A percentile compares a stretch with the other conserved stretches of the same genome.
Conservation (phyloP, 2,329 filamentous ascomycete species). For the Pseudogymnoascus sp. region DNA sequence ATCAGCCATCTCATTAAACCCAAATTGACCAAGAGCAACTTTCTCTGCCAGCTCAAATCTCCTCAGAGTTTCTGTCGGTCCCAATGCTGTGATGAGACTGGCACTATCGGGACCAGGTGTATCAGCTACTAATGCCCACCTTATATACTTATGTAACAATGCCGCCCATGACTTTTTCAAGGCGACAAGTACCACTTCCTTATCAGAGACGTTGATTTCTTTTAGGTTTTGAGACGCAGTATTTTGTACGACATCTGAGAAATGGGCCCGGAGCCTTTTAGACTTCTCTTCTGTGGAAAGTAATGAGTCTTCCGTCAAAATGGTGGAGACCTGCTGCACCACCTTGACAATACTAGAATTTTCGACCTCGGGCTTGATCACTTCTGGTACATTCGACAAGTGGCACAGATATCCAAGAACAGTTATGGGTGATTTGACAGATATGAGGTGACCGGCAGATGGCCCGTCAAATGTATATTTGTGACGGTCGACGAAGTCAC, state of each 20-base stretch:
- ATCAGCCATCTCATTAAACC: background rate
- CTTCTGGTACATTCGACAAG: slow-evolving; percentile 11
- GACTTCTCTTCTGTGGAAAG: slow-evolving; percentile 14
- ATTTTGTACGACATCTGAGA: slow-evolving; percentile 14
- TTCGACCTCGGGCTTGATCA: background rate
- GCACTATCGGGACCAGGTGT: slow-evolving; percentile 44
- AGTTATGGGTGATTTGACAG: slow-evolving; percentile 16
- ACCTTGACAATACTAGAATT: background rate
- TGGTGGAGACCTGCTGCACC: slow-evolving; percentile 16
- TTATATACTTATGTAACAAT: slow-evolving; percentile 45
- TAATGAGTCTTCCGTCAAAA: slow-evolving; percentile 18
- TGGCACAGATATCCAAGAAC: background rate
- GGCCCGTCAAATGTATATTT: slow-evolving; percentile 46
- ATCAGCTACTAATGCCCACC: slow-evolving; percentile 46
- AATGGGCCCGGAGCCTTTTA: slow-evolving; percentile 12
- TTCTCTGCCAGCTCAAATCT: slow-evolving; percentile 26
- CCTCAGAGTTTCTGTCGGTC: slow-evolving; percentile 40
- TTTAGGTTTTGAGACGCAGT: slow-evolving; percentile 13
- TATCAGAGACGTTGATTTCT: slow-evolving; percentile 18
- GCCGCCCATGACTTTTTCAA: slow-evolving; percentile 32
- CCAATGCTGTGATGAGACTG: slow-evolving; percentile 45
- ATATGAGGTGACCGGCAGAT: slow-evolving; percentile 17
- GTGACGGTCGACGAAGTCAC: slow-evolving; percentile 47
- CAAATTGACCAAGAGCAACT: slow-evolving; percentile 12
- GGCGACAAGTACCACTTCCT: background rate